These are phyloP conservation scores for Ceratocystis alfenasii DNA, from an alignment of 2,329 filamentous ascomycete species.

Conservation along the genomic window DNA sequence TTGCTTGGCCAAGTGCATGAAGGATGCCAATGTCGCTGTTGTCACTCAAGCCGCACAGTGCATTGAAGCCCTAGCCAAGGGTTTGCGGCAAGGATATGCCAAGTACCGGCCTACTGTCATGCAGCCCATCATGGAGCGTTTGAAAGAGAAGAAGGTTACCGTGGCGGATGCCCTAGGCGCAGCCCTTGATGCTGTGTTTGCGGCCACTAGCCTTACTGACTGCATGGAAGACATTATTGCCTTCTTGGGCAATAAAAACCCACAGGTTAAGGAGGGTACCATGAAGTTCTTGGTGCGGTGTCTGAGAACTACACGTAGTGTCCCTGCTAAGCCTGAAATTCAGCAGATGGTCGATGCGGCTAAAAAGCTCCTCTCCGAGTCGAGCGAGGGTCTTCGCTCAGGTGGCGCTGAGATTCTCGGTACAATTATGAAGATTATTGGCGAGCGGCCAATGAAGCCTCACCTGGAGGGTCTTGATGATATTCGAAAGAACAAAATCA, in stretches of 20 bases:
- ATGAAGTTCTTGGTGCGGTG: constrained; percentile 87
- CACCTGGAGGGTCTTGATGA: constrained; percentile 89
- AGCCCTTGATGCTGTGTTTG: constrained; percentile 62
- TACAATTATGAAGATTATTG: constrained; percentile 96
- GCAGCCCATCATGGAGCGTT: constrained; percentile 80
- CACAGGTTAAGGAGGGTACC: constrained; percentile 91
- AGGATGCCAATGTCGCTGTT: constrained; percentile 93
- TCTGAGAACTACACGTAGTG: constrained; percentile 67
- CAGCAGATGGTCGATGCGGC: constrained; percentile 73
- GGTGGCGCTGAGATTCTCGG: constrained; percentile 87
- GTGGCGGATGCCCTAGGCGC: constrained; percentile 80
- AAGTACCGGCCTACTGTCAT: constrained; percentile 74
- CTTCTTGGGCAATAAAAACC: constrained; percentile 86
- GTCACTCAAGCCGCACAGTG: constrained; percentile 89
- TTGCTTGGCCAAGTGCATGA: constrained; percentile 89
- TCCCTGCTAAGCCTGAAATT: constrained; percentile 74
- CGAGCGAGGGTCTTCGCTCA: constrained; percentile 70
- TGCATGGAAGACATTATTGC: constrained; percentile 83
- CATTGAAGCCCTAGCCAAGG: constrained; percentile 78
- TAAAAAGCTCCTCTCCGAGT: constrained; percentile 84
- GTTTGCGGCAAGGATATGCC: constrained; percentile 62
- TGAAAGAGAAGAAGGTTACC: constrained; percentile 92
- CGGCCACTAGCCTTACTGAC: constrained; percentile 61
- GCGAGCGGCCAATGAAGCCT: constrained; percentile 87
- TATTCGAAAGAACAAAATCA: constrained; percentile 89